Conservation (phyloP, 768 basidiomycete genomes). For the Mycena olivaceomarginata region DNA sequence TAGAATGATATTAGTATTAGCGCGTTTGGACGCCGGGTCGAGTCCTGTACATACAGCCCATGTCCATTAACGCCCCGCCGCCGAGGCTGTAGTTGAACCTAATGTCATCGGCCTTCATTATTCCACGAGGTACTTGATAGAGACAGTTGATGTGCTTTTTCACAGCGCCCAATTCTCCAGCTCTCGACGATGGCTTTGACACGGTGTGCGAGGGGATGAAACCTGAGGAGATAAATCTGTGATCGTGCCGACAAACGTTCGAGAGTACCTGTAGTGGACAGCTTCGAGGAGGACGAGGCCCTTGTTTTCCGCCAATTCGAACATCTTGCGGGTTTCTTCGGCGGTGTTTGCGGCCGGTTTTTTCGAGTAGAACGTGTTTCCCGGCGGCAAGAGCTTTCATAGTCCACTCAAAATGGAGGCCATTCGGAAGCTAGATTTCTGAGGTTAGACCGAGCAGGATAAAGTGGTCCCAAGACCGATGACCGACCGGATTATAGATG, state of each 20-base stretch:
- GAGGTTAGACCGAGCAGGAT: no score
- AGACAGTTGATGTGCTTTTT: slow-evolving; percentile 63
- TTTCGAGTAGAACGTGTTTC: slow-evolving; percentile 81
- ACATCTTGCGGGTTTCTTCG: slow-evolving; percentile 73
- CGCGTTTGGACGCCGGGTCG: neutral
- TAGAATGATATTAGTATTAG: slow-evolving; percentile 40
- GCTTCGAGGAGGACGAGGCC: slow-evolving; percentile 77
- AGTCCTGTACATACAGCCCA: slow-evolving; percentile 64
- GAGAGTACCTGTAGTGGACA: slow-evolving; percentile 69
- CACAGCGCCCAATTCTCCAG: slow-evolving; percentile 72
- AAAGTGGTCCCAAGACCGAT: neutral
- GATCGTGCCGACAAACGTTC: neutral
- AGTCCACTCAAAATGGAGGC: slow-evolving; percentile 82
- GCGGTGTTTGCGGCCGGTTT: slow-evolving; percentile 74
- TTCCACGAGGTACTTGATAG: slow-evolving; percentile 60
- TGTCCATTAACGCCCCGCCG: slow-evolving; percentile 81
- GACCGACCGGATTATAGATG: slow-evolving; percentile 68
- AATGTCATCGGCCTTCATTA: slow-evolving; percentile 63
- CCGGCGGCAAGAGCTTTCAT: slow-evolving; percentile 79
- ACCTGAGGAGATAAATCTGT: slow-evolving; percentile 58
- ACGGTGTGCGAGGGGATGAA: slow-evolving; percentile 78
- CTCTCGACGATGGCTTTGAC: slow-evolving; percentile 74
- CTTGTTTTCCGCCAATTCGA: slow-evolving; percentile 68
- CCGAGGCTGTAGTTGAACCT: slow-evolving; percentile 73
- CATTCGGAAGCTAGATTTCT: slow-evolving; percentile 69